These are phyloP conservation scores for Geotrichum phurueaensis DNA, from an alignment of 1,139 yeast species.

Conservation along the genomic window DNA sequence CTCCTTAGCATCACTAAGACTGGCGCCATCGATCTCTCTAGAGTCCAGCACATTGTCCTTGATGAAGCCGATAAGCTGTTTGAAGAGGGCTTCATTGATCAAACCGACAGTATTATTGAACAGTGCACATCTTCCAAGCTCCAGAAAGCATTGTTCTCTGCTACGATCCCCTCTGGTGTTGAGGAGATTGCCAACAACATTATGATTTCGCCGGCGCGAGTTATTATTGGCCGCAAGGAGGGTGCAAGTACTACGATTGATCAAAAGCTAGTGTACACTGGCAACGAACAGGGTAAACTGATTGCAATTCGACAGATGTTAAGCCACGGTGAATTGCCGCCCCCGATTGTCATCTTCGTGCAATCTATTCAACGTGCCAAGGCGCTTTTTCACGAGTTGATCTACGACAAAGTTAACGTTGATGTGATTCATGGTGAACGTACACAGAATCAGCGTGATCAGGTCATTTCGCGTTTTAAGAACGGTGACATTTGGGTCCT, in stretches of 20 bases:
- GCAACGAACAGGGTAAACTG: slow-evolving; percentile 90
- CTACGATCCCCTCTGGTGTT: slow-evolving; percentile 90
- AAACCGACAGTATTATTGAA: slow-evolving; percentile 77
- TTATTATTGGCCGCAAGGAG: slow-evolving; percentile 89
- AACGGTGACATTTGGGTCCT: slow-evolving; percentile 93
- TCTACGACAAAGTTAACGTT: slow-evolving; percentile 85
- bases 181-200: slow-evolving; percentile 83
- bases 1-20: slow-evolving; percentile 70
- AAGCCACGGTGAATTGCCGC: slow-evolving; percentile 77
- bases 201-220: slow-evolving; percentile 78
- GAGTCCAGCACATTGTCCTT: slow-evolving; percentile 67
- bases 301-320: slow-evolving; percentile 87
- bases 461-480: slow-evolving; percentile 75
- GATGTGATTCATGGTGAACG: slow-evolving; percentile 96
- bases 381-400: slow-evolving; percentile 84
- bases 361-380: slow-evolving; percentile 93
- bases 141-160: slow-evolving; percentile 78
- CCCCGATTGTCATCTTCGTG: slow-evolving; percentile 87
- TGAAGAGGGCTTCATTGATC: slow-evolving; percentile 85
- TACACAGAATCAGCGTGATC: slow-evolving; percentile 82
- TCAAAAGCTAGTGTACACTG: slow-evolving; percentile 79
- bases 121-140: slow-evolving; percentile 50
- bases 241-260: slow-evolving; percentile 83
- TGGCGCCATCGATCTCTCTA: slow-evolving; percentile 52
- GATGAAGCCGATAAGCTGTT: slow-evolving; percentile 96